These are phyloP conservation scores for Gastrolobium villosum DNA, from an alignment of 306 rosid species.

Conservation along the genomic window DNA sequence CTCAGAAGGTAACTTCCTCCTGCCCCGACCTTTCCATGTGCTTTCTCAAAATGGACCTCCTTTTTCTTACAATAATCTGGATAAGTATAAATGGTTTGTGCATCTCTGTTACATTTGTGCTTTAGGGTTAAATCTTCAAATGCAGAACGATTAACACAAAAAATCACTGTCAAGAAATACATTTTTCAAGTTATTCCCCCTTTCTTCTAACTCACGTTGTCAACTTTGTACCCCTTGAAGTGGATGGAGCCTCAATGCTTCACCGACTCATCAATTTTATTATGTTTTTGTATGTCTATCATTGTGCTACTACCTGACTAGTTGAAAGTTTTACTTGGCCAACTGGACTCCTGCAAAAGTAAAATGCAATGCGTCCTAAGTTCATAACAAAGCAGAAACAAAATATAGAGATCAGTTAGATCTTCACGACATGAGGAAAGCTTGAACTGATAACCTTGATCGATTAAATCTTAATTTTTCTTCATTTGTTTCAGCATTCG, in stretches of 20 bases:
- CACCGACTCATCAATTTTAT: not conserved
- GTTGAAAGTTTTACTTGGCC: not conserved
- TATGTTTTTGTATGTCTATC: not conserved
- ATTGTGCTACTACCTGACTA: not conserved
- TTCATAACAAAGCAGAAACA: slow-evolving; percentile 1
- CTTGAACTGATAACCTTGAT: slow-evolving; percentile 18
- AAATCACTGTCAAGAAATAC: not conserved
- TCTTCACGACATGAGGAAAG: not conserved
- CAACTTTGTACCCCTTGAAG: slow-evolving; percentile 12
- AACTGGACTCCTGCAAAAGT: not conserved
- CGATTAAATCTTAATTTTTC: slow-evolving; percentile 14
- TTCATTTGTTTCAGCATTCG: slow-evolving; percentile 73
- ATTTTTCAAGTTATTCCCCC: not conserved
- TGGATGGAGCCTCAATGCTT: slow-evolving; percentile 17
- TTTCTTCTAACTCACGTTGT: slow-evolving; percentile 1
- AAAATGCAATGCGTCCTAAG: not conserved
- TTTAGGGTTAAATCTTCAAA: not conserved
- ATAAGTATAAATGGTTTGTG: not conserved
- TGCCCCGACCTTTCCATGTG: slow-evolving; percentile 4
- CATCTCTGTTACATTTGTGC: slow-evolving; percentile 5
- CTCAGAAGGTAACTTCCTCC: slow-evolving; percentile 76
- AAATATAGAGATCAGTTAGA: slow-evolving; percentile 1
- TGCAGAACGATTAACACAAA: slow-evolving; percentile 1
- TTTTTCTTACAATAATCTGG: slow-evolving; percentile 21
- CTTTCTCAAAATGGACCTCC: slow-evolving; percentile 37